Conservation (phyloP, 805 yeast genomes). For the Ascoidea asiatica region DNA sequence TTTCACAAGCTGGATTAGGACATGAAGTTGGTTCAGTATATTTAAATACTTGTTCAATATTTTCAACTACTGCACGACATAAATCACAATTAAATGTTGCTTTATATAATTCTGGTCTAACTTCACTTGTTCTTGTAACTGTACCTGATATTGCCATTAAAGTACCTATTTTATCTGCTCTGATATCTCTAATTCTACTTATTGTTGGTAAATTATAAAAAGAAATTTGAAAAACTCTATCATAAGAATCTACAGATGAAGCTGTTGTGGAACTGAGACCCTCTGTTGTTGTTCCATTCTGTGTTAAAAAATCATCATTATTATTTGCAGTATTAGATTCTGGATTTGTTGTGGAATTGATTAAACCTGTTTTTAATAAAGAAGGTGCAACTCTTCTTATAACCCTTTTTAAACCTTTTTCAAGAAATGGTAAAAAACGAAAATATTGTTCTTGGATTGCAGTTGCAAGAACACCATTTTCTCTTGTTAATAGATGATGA, state of each 20-base stretch:
- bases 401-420: slow-evolving; percentile 59
- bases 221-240: slow-evolving; percentile 77
- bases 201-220: slow-evolving; percentile 76
- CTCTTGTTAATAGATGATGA: slow-evolving; percentile 58
- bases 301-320: slow-evolving; percentile 10
- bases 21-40: slow-evolving; percentile 93
- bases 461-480: slow-evolving; percentile 76
- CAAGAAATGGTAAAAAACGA: slow-evolving; percentile 78
- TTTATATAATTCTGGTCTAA: slow-evolving; percentile 81
- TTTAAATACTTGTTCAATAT: slow-evolving; percentile 84
- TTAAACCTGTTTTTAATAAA: slow-evolving; percentile 34
- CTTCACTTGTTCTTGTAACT: slow-evolving; percentile 91
- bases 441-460: slow-evolving; percentile 89
- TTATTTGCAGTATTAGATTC: slow-evolving; percentile 1
- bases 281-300: slow-evolving; percentile 12
- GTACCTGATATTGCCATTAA: slow-evolving; percentile 83
- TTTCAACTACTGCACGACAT: slow-evolving; percentile 75
- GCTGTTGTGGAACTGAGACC: slow-evolving; percentile 26
- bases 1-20: slow-evolving; percentile 76
- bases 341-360: slow-evolving; percentile 10
- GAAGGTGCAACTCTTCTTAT: slow-evolving; percentile 67
- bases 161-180: slow-evolving; percentile 81
- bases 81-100: slow-evolving; percentile 84
- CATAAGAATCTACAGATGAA: slow-evolving; percentile 36
- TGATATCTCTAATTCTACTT: slow-evolving; percentile 76